Evolutionary conservation across 1,139 yeast species (phyloP).

Genomic region (Magnusiomyces fungicola): DNA sequence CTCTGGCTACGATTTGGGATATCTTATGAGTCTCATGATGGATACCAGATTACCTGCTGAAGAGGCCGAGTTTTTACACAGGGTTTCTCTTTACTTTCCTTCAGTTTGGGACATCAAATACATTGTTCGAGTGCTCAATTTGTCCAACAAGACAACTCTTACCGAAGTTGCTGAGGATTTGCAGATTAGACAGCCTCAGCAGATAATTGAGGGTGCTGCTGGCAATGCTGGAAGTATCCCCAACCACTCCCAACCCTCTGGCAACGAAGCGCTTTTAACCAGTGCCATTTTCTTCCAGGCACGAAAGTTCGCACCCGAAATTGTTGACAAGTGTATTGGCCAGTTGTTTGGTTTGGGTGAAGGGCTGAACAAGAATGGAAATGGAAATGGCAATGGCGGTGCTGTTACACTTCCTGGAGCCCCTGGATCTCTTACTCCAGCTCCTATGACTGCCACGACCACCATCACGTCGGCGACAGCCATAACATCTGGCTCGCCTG

Average conservation of each 20-base stretch:
- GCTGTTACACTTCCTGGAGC: not conserved
- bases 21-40: constrained; percentile 67
- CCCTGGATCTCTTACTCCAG: too few relatives aligned
- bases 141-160: constrained; percentile 33
- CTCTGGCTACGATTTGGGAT: constrained; percentile 87
- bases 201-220: not conserved
- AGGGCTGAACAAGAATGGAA: constrained; percentile 11
- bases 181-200: constrained; percentile 23
- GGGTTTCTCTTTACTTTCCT: constrained; percentile 71
- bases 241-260: constrained; percentile 37
- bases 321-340: constrained; percentile 27
- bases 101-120: constrained; percentile 77
- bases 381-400: not conserved
- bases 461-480: not conserved
- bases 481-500: not conserved
- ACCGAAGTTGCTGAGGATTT: constrained; percentile 46
- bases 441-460: not conserved
- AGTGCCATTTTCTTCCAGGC: constrained; percentile 44
- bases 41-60: constrained; percentile 74
- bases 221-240: not conserved
- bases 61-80: constrained; percentile 69
- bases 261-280: constrained; percentile 46
- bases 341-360: constrained; percentile 35
- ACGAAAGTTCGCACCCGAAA: constrained; percentile 22
- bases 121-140: constrained; percentile 46